A percentile compares a stretch with the other conserved stretches of the same genome.
Conservation (phyloP, 2,329 filamentous ascomycete genomes). For the Verticillium albo-atrum region DNA sequence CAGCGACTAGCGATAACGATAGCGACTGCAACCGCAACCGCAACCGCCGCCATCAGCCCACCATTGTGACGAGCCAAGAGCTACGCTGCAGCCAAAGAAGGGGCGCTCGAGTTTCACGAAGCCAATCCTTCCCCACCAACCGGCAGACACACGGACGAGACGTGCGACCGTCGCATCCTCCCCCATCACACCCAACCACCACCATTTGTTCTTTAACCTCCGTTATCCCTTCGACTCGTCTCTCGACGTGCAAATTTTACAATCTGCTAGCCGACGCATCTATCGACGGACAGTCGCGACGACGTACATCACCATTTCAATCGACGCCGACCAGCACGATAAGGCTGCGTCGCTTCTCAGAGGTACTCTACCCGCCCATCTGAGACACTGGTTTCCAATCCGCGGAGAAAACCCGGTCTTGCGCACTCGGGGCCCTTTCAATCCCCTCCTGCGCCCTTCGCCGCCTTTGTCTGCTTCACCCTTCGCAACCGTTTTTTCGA, state of each 20-base stretch:
- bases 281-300: not conserved
- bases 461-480: not conserved
- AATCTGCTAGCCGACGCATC: not conserved
- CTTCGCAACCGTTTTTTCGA: conserved; percentile 13
- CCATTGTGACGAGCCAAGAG: not conserved
- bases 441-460: not conserved
- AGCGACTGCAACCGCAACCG: not conserved
- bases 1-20: too few species aligned
- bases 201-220: not conserved
- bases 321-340: not conserved
- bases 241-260: not conserved
- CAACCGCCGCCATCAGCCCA: not conserved
- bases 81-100: not conserved
- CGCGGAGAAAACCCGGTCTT: not conserved
- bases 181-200: not conserved
- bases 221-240: not conserved
- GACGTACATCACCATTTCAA: not conserved
- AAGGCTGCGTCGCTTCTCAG: not conserved
- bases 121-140: not conserved
- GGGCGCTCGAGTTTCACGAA: not conserved
- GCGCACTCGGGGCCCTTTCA: not conserved
- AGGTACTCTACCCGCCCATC: not conserved
- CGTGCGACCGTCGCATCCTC: not conserved
- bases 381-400: not conserved
- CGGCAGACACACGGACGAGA: not conserved